These are phyloP conservation scores for Herpetomonas samuelpessoai DNA, from an alignment of 208 protist species.

Conservation along the genomic window DNA sequence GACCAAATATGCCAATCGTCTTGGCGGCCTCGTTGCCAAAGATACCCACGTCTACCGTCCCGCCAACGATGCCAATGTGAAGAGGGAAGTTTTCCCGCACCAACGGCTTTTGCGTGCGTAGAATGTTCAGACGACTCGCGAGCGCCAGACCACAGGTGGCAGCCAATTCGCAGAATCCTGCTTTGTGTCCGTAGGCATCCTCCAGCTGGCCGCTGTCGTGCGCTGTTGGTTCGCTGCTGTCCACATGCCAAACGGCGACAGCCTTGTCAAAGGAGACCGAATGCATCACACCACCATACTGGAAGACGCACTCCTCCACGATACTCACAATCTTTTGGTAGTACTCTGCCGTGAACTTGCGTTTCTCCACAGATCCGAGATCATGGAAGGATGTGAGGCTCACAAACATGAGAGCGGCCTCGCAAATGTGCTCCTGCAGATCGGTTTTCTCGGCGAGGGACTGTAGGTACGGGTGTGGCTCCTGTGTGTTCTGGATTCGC, in stretches of 20 bases:
- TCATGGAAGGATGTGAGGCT: constrained; percentile 16
- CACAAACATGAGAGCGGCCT: constrained; percentile 19
- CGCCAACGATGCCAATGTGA: constrained; percentile 17
- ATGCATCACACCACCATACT: constrained; percentile 14
- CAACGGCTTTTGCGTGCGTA: constrained; percentile 4
- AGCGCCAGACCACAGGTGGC: constrained; percentile 12
- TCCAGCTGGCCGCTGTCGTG: background rate
- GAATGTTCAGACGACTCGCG: constrained; percentile 1
- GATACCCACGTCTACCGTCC: constrained; percentile 18
- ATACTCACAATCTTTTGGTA: constrained; percentile 15
- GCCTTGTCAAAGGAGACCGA: constrained; percentile 15
- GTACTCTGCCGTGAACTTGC: constrained; percentile 6
- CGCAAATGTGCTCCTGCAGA: constrained; percentile 13
- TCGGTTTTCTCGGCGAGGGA: constrained; percentile 13
- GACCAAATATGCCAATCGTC: constrained; percentile 15
- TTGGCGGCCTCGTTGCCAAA: constrained; percentile 18
- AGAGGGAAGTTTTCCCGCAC: constrained; percentile 10
- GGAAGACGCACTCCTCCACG: constrained; percentile 22
- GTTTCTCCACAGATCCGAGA: constrained; percentile 2
- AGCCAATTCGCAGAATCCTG: constrained; percentile 13
- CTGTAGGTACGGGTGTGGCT: constrained; percentile 1
- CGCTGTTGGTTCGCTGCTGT: too few relatives aligned
- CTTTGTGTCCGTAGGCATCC: background rate
- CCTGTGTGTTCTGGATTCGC: background rate
- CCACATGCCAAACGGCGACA: constrained; percentile 16